Conservation (phyloP, 306 rosid genomes). For the Hippophae tibetana region DNA sequence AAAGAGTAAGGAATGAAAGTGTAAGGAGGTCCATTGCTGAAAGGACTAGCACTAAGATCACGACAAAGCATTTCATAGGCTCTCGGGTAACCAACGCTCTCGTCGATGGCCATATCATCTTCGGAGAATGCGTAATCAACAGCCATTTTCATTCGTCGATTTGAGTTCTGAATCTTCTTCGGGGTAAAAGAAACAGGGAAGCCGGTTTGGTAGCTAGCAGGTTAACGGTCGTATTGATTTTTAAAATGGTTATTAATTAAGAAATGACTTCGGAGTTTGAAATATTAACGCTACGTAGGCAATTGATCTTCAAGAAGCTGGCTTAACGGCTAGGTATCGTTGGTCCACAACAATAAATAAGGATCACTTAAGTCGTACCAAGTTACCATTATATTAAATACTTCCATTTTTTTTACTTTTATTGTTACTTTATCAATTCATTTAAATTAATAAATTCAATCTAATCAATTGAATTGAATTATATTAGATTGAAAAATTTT, state of each 20-base stretch:
- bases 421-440: no score
- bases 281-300: conserved; percentile 14
- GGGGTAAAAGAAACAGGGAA: conserved; percentile 10
- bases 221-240: conserved; percentile 48
- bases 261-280: conserved; percentile 11
- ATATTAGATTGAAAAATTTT: no score
- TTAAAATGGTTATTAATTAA: conserved; percentile 7
- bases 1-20: conserved; percentile 65
- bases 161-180: background rate
- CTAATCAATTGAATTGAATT: no score
- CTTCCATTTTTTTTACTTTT: no score
- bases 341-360: conserved; percentile 17
- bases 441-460: no score
- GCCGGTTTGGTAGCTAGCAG: background rate
- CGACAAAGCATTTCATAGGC: conserved; percentile 65
- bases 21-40: conserved; percentile 67
- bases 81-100: conserved; percentile 72
- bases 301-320: conserved; percentile 10
- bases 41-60: conserved; percentile 39
- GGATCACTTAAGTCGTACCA: background rate
- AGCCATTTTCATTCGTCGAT: conserved; percentile 40
- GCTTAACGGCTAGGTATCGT: conserved; percentile 47
- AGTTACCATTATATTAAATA: no score
- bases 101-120: conserved; percentile 53
- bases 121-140: conserved; percentile 39